phyloP scores from a whole-genome alignment of 345 rosid genomes.

The Salix viminalis region DNA sequence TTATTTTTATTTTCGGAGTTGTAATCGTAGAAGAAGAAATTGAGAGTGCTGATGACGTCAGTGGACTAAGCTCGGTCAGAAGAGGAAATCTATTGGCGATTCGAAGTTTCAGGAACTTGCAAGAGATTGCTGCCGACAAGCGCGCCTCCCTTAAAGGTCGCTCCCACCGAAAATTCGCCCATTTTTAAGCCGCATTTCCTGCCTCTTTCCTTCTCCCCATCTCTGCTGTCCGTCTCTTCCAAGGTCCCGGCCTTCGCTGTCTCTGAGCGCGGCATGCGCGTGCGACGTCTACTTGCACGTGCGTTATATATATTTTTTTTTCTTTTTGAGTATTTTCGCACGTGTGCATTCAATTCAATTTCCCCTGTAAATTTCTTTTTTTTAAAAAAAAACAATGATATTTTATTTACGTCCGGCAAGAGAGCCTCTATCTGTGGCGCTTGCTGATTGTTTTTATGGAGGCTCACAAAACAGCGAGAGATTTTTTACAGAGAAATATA shows the following conservation, averaged over 20 bases:
- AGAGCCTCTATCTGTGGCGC: not conserved
- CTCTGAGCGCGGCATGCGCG: not conserved
- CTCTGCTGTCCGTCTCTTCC: not conserved
- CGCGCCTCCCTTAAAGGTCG: constrained; percentile 32
- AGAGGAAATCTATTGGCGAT: constrained; percentile 46
- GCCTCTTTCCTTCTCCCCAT: not conserved
- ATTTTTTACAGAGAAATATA: not conserved
- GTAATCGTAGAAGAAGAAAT: constrained; percentile 19
- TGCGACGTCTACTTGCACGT: constrained; percentile 2
- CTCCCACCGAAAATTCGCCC: constrained; percentile 65
- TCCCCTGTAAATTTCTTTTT: constrained; percentile 28
- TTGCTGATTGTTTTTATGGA: not conserved
- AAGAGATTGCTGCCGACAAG: constrained; percentile 39
- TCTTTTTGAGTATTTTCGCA: not conserved
- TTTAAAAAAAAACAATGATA: not conserved
- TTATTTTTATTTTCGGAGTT: not conserved
- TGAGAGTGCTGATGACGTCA: constrained; percentile 36
- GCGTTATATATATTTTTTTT: not conserved
- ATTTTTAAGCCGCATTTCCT: constrained; percentile 35
- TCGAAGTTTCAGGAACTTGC: constrained; percentile 70
- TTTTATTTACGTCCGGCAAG: not conserved
- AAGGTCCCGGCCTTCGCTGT: not conserved
- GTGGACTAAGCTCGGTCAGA: constrained; percentile 30
- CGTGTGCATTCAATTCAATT: constrained; percentile 20
- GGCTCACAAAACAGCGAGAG: not conserved